A percentile compares a stretch with the other conserved stretches of the same genome.
Evolutionary conservation across 2,329 filamentous ascomycete species (phyloP).

Genomic region (Hypoxylon sp.): DNA sequence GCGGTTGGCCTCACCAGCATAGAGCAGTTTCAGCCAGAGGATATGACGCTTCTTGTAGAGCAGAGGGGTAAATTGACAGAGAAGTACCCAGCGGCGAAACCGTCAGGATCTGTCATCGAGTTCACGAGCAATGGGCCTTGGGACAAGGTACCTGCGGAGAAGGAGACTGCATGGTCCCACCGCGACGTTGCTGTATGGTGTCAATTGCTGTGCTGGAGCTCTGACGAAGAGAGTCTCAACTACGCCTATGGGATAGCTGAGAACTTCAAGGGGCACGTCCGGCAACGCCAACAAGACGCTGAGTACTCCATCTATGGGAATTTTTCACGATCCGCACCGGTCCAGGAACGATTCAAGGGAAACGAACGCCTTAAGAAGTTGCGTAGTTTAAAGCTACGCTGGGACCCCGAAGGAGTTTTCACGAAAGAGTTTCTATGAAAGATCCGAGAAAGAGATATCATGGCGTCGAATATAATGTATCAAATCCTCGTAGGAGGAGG

Average conservation of each 20-base stretch:
- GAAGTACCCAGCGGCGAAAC: slow-evolving; percentile 10
- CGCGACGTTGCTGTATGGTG: slow-evolving; percentile 18
- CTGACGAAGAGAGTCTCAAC: slow-evolving; percentile 15
- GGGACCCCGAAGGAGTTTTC: slow-evolving; percentile 17
- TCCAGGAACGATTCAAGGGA: slow-evolving; percentile 13
- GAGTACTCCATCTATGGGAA: slow-evolving; percentile 20
- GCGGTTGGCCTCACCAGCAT: slow-evolving; percentile 15
- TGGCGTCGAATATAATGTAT: neutral
- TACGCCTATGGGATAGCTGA: slow-evolving; percentile 17
- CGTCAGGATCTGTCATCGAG: slow-evolving; percentile 5
- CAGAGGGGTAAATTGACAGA: slow-evolving; percentile 10
- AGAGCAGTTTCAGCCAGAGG: slow-evolving; percentile 12
- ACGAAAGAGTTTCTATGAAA: slow-evolving; percentile 14
- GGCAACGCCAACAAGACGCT: neutral
- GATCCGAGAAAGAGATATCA: neutral
- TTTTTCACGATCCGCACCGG: slow-evolving; percentile 12
- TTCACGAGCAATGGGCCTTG: slow-evolving; percentile 10
- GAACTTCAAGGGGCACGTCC: slow-evolving; percentile 13
- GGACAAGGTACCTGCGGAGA: slow-evolving; percentile 8
- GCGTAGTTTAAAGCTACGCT: slow-evolving; percentile 10
- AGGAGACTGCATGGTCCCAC: slow-evolving; percentile 21
- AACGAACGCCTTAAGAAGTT: slow-evolving; percentile 5
- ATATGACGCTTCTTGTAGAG: slow-evolving; percentile 18
- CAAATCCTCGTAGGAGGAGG: too few species aligned
- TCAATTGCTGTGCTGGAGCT: slow-evolving; percentile 16